These are phyloP conservation scores for Dothistroma septosporum DNA, from an alignment of 2,329 filamentous ascomycete species.

Conservation along the genomic window DNA sequence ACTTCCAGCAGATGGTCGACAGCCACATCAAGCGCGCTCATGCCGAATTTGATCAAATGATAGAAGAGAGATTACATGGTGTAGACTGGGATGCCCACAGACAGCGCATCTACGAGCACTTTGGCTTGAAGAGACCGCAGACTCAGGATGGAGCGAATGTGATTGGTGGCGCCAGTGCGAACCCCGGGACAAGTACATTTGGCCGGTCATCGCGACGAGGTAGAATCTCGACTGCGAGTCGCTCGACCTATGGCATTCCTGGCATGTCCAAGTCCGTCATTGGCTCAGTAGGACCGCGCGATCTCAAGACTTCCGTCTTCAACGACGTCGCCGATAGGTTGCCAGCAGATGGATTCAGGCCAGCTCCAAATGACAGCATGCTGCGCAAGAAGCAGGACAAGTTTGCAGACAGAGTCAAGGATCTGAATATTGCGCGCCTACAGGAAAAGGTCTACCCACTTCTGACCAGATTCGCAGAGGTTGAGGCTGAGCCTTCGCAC, in stretches of 20 bases:
- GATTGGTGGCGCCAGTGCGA: conserved; percentile 26
- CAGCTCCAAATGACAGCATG: conserved; percentile 67
- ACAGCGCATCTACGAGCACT: conserved; percentile 91
- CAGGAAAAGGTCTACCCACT: conserved; percentile 66
- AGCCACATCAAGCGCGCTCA: conserved; percentile 68
- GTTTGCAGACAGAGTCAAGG: conserved; percentile 73
- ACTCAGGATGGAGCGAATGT: conserved; percentile 33
- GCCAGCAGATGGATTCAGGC: conserved; percentile 42
- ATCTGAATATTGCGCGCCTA: conserved; percentile 69
- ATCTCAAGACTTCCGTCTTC: conserved; percentile 32
- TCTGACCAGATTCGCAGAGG: conserved; percentile 68
- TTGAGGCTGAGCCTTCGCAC: conserved; percentile 67
- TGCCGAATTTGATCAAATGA: conserved; percentile 85
- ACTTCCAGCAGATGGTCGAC: conserved; percentile 55
- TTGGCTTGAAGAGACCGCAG: conserved; percentile 63
- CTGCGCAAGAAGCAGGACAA: conserved; percentile 78
- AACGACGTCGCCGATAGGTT: conserved; percentile 47
- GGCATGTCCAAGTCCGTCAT: conserved; percentile 80
- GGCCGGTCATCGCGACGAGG: conserved; percentile 47
- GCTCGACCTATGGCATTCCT: conserved; percentile 60
- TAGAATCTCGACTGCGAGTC: conserved; percentile 42
- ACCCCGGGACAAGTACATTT: conserved; percentile 44
- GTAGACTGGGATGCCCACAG: conserved; percentile 95
- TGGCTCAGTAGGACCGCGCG: conserved; percentile 64
- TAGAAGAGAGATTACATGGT: conserved; percentile 82